Conservation (phyloP, 164 flowering plant genomes). For the Aristolochia contorta region DNA sequence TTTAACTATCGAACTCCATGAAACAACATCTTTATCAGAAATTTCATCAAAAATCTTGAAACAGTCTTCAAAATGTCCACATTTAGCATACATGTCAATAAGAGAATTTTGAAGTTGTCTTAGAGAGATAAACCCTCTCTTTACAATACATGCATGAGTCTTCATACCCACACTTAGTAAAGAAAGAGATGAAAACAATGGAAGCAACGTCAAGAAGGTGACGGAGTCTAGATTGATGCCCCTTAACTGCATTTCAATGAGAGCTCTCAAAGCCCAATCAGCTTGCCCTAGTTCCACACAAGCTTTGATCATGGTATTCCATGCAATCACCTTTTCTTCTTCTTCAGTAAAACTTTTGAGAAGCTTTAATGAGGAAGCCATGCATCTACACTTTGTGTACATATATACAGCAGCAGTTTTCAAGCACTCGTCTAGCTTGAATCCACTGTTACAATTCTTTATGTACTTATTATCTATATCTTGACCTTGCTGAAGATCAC, state of each 20-base stretch:
- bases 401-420: constrained; percentile 9
- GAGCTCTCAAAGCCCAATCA: background rate
- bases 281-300: constrained; percentile 6
- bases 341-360: background rate
- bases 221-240: constrained; percentile 6
- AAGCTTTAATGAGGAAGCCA: constrained; percentile 4
- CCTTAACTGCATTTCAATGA: constrained; percentile 6
- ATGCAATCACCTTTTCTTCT: constrained; percentile 9
- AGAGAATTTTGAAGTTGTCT: constrained; percentile 9
- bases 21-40: constrained; percentile 10
- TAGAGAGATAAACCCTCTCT: constrained; percentile 4
- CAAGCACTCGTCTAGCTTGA: constrained; percentile 7
- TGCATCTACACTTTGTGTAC: constrained; percentile 9
- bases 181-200: constrained; percentile 11
- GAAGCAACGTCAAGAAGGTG: constrained; percentile 10
- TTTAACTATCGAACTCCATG: constrained; percentile 13
- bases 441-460: background rate
- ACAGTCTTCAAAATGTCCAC: constrained; percentile 13
- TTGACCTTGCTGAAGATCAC: constrained; percentile 6
- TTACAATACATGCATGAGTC: constrained; percentile 5
- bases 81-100: constrained; percentile 24
- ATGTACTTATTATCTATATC: constrained; percentile 1
- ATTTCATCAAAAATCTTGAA: constrained; percentile 2
- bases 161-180: constrained; percentile 9
- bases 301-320: constrained; percentile 14